Evolutionary conservation across 495 filamentous ascomycete species (phyloP).

Genomic region (Echria macrotheca): DNA sequence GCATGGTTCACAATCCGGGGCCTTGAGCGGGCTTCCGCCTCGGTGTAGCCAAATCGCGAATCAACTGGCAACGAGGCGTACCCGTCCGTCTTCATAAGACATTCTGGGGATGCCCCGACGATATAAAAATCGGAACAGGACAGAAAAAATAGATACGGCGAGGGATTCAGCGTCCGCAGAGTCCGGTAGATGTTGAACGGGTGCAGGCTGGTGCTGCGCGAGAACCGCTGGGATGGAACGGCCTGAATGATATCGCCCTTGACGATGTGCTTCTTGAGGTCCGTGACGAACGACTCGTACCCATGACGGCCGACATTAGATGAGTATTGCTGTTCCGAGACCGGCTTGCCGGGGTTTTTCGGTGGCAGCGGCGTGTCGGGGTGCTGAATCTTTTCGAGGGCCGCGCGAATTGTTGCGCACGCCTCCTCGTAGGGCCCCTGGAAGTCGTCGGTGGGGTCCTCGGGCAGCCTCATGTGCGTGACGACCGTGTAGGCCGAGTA

Average conservation of each 20-base stretch:
- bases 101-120: constrained; percentile 88
- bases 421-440: constrained; percentile 61
- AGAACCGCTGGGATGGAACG: constrained; percentile 89
- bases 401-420: constrained; percentile 53
- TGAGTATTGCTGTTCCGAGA: constrained; percentile 62
- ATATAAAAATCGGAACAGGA: constrained; percentile 88
- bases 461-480: constrained; percentile 70
- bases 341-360: constrained; percentile 63
- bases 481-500: constrained; percentile 88
- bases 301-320: constrained; percentile 88
- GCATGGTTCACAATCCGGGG: constrained; percentile 93
- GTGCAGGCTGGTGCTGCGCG: constrained; percentile 81
- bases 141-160: constrained; percentile 94
- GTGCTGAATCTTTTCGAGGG: constrained; percentile 62
- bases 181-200: constrained; percentile 98
- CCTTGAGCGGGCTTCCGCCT: constrained; percentile 28
- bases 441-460: constrained; percentile 31
- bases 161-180: constrained; percentile 90
- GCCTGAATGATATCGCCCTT: constrained; percentile 95
- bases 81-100: constrained; percentile 80
- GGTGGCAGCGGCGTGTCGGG: constrained; percentile 72
- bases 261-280: constrained; percentile 79
- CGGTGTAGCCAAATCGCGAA: constrained; percentile 22
- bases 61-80: constrained; percentile 26
- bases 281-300: constrained; percentile 79